Conservation (phyloP, 1,139 yeast genomes). For the Candida gigantensis region DNA sequence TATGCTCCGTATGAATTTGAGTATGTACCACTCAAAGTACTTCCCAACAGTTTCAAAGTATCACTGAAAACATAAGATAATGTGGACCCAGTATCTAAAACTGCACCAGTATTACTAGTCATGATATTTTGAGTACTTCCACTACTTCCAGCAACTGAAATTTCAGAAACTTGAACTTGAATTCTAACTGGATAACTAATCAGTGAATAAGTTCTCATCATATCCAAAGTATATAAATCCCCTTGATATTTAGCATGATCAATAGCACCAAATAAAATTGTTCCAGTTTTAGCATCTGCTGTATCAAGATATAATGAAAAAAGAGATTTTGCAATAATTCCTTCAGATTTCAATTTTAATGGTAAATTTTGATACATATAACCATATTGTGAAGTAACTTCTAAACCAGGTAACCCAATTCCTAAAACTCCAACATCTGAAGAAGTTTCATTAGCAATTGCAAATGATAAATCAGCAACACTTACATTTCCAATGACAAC, state of each 20-base stretch:
- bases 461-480: conserved; percentile 51
- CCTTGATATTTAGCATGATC: conserved; percentile 51
- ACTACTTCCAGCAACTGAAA: conserved; percentile 25
- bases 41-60: conserved; percentile 29
- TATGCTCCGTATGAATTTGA: conserved; percentile 24
- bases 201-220: conserved; percentile 11
- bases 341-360: conserved; percentile 32
- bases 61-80: conserved; percentile 34
- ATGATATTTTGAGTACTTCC: conserved; percentile 17
- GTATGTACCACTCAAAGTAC: conserved; percentile 28
- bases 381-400: conserved; percentile 30
- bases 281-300: conserved; percentile 28
- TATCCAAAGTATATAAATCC: conserved; percentile 13
- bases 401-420: conserved; percentile 55
- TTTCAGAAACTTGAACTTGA: conserved; percentile 18
- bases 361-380: conserved; percentile 36
- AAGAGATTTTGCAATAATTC: conserved; percentile 50
- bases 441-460: conserved; percentile 46
- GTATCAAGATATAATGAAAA: conserved; percentile 56
- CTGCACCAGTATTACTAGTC: conserved; percentile 26
- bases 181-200: conserved; percentile 12
- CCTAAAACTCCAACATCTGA: conserved; percentile 54
- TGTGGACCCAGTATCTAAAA: conserved; percentile 47
- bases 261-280: conserved; percentile 31
- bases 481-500: conserved; percentile 40